Evolutionary conservation across 2,329 filamentous ascomycete species (phyloP), one percentile per base, ranked within the genome.

Genomic region (Ophiostoma himal-ulmi): DNA sequence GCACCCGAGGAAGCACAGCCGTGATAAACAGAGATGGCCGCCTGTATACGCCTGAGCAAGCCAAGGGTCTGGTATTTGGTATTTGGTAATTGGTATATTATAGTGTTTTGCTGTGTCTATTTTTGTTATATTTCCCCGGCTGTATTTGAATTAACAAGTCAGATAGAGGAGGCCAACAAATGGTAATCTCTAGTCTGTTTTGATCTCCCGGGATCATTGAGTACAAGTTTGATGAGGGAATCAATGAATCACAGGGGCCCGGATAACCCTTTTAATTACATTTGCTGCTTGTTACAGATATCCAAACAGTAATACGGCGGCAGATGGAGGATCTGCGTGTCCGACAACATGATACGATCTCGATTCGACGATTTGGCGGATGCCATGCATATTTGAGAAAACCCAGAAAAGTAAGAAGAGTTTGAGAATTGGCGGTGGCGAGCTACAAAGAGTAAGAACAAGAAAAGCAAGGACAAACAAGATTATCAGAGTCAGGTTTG

Each of bases 311-410:
- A 26, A 22, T 10, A 3, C n/a, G 6, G 22, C n/a, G 11, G 22
- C 22, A 26, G 57, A 62, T 5, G 57, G 57, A 62, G 52, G 52
- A 57, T 57, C 52, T 20, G 20, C 52, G 26, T 30, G 57, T 7
- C 57, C 14, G 57, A 62, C 57, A 62, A 34, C 26, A 34, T 62
- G 26, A 62, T 62, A 62, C 57, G 26, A 62, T 62, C 22, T 62
- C 26, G 57, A 34, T 30, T 62, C 57, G 57, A 62, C 57, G 26
- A 62, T 62, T 26, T 26, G 26, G 57, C 57, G 57, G 14, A 7
- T 62, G 11, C 13, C 22, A 34, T 62, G 57, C 14, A 62, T 62
- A 34, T 34, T 57, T 57, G 8, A 57, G 22, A 26, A 26, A 44
- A 44, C 14, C 39, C 44, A 20, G 44, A 48, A 54, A 26, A 62